Evolutionary conservation across 1,284 basidiomycete species (phyloP), one percentile per base, ranked within the genome.

Genomic region (Chondrostereum purpureum): DNA sequence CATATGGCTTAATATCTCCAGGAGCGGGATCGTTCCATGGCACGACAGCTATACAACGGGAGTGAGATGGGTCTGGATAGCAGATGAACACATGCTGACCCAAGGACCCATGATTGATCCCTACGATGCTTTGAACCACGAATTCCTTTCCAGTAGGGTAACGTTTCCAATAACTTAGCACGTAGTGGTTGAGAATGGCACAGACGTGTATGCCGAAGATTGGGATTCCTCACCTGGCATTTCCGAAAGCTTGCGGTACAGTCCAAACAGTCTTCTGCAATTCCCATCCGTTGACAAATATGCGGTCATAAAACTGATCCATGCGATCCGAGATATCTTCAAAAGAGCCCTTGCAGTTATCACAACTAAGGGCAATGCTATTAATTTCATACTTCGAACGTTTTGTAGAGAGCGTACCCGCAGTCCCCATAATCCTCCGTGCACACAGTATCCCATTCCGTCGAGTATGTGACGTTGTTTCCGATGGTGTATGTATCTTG

Each of bases 191-290:
- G n/a, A 22, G 20, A 40, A 17, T 50, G 14, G 11, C 3, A 12
- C 10, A 12, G 23, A 34, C 46, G 23, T 42, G 38, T 38, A n/a
- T 38, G 16, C 8, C 36, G 12, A 20, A 10, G 33, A 18, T 22
- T 14, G 8, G 41, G 14, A 20, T 43, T 0, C 63, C 79, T 58
- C 41, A 85, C 80, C 70, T 66, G 17, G 68, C 67, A 24, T 70
- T 70, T 10, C 84, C 84, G 58, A 88, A 88, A 0, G 73, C 86
- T 59, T 88, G 86, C 0, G 85, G 83, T 0, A 88, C 85, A 1
- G 78, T 77, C 86, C 86, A 88, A 2, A 87, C 70, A 1, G 77
- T 69, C 55, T 81, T 78, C 2, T 69, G 73, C 12, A 74, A 65
- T 42, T 78, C 78, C 76, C 82, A 80, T 3, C 83, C 83, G 37